A percentile compares a stretch with the other conserved stretches of the same genome.
Evolutionary conservation across 192 early-diverging fungal genomes (phyloP).

Genomic region (Entomortierella parvispora): DNA sequence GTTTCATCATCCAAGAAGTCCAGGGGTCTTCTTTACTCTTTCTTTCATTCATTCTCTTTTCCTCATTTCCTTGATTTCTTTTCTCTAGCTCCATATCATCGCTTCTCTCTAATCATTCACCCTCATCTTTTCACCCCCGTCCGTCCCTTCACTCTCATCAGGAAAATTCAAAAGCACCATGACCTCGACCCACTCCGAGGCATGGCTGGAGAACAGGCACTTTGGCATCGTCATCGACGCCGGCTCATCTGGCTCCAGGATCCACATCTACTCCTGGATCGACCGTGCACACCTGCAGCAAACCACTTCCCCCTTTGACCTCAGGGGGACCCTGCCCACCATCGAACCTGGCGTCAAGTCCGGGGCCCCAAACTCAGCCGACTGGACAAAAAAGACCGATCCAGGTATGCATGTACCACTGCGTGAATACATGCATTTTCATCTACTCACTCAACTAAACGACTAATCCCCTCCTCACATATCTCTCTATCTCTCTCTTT

Average conservation of each 20-base stretch:
- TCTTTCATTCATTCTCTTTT: too few species aligned
- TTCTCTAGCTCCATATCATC: too few species aligned
- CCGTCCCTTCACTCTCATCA: too few species aligned
- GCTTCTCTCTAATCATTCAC: too few species aligned
- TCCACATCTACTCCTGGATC: constrained; percentile 91
- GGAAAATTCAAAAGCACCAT: too few species aligned
- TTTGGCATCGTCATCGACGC: constrained; percentile 97
- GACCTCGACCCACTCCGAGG: constrained; percentile 24
- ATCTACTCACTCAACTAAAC: not conserved
- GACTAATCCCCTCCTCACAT: too few species aligned
- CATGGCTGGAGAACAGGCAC: constrained; percentile 64
- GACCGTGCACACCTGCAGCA: constrained; percentile 56
- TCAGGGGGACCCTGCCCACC: constrained; percentile 61
- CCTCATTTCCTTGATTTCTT: too few species aligned
- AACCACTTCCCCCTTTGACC: constrained; percentile 36
- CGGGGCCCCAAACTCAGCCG: constrained; percentile 48
- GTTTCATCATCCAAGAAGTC: too few species aligned
- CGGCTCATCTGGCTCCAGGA: constrained; percentile 95
- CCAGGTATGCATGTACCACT: constrained; percentile 55
- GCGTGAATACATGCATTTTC: not conserved
- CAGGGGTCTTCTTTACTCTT: too few species aligned
- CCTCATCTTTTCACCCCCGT: too few species aligned
- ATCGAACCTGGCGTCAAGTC: constrained; percentile 73
- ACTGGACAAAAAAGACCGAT: constrained; percentile 75
- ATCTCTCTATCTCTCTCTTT: too few species aligned